Base-by-base conservation (phyloP, 768 basidiomycete species). In the Naganishia onofrii region DNA sequence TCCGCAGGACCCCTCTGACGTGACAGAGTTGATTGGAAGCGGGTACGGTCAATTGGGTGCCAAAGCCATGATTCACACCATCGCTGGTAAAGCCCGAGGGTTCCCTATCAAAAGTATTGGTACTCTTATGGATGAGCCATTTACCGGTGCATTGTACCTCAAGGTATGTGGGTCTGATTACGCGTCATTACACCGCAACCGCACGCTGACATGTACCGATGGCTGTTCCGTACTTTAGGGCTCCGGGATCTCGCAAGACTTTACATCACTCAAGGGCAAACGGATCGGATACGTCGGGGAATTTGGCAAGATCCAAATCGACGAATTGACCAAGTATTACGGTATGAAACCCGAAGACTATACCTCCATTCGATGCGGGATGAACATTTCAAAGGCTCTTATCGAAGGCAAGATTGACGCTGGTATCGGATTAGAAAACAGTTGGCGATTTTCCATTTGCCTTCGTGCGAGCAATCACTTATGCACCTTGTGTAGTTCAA, bases 31-130 rank as follows among this genome's bases (percentile, higher is more conserved):
- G 26, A 44, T 67, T 36, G 70, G 66, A 5, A 53, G 36, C 19
- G 76, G 76, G 29, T 65, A 53, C 5, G 68, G 38, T 36, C 68
- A 75, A 52, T 67, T 76, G 44, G 76, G 74, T 23, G 67, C 67
- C 38, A 76, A 76, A 42, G 76, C 74, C 10, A 74, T 75, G 74
- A 72, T 76, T 19, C 75, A 76, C 70, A 76, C 74, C 12, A 72
- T 76, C 38, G 76, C 70, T 0, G 74, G 71, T 56, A 67, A 66
- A 21, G 74, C 76, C 2, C 66, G 72, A 21, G 73, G 72, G 13
- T 74, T 60, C 63, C 71, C 71, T 2, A 70, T 76, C 32, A 74
- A 71, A 8, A 51, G 66, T 5, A 58, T 75, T 51, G 76, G 74
- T 32, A 74, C 74, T n/a, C 53, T 74, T 17, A 71, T 74, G 67